Evolutionary conservation across 1,284 basidiomycete species (phyloP).

Genomic region (Rhodotorula sp.): DNA sequence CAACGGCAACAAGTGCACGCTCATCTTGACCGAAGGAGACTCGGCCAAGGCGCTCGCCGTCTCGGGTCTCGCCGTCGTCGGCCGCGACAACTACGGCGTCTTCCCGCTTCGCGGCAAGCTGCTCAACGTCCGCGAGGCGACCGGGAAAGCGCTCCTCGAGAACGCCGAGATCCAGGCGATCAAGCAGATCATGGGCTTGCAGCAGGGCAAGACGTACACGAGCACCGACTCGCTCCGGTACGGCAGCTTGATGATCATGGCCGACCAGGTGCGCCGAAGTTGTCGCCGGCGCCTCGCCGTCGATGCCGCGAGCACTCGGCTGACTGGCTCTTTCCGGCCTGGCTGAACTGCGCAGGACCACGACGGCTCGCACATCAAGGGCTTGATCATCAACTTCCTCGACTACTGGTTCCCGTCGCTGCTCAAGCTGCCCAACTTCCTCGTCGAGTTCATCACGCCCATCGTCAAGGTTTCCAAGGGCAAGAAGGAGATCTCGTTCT

Average conservation of each 20-base stretch:
- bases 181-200: constrained; percentile 96
- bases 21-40: constrained; percentile 98
- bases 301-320: constrained; percentile 40
- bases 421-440: constrained; percentile 84
- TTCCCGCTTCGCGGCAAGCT: constrained; percentile 97
- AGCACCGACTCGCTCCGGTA: constrained; percentile 76
- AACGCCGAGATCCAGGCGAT: constrained; percentile 96
- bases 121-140: constrained; percentile 95
- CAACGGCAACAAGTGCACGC: constrained; percentile 78
- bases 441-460: constrained; percentile 98
- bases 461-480: constrained; percentile 90
- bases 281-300: constrained; percentile 2
- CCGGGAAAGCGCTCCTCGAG: constrained; percentile 94
- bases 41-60: constrained; percentile 97
- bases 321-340: background rate
- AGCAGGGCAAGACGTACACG: constrained; percentile 87
- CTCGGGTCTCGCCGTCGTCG: constrained; percentile 89
- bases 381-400: constrained; percentile 95
- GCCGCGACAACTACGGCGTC: constrained; percentile 94
- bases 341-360: constrained; percentile 68
- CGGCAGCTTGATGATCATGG: constrained; percentile 98
- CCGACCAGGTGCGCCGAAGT: constrained; percentile 74
- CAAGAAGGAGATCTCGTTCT: constrained; percentile 80
- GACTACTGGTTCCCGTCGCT: constrained; percentile 97
- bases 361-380: constrained; percentile 99